Conservation (phyloP, 129 eudicot species). For the Helianthus annuus region HanXRQr2.0-SUNRISE NC_035441.2:132197651-132198150, state of each 20-base stretch:
- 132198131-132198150: conserved; percentile 23
- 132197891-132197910: neutral
- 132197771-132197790: too few relatives aligned
- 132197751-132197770: too few relatives aligned
- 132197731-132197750: too few relatives aligned
- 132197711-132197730: too few relatives aligned
- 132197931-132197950: neutral
- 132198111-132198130: conserved; percentile 20
- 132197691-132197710: too few relatives aligned
- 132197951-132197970: neutral
- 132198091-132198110: conserved; percentile 23
- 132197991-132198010: neutral
- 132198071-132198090: conserved; percentile 23
- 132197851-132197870: neutral
- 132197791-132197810: too few relatives aligned
- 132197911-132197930: neutral
- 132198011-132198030: conserved; percentile 22
- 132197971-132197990: neutral
- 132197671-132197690: too few relatives aligned
- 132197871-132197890: neutral
- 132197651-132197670: too few relatives aligned
- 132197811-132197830: neutral
- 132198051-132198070: conserved; percentile 19
- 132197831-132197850: neutral
- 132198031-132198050: conserved; percentile 26